Evolutionary conservation across 2,329 filamentous ascomycete genomes (phyloP).

Genomic region (Thelonectria blattea): DNA sequence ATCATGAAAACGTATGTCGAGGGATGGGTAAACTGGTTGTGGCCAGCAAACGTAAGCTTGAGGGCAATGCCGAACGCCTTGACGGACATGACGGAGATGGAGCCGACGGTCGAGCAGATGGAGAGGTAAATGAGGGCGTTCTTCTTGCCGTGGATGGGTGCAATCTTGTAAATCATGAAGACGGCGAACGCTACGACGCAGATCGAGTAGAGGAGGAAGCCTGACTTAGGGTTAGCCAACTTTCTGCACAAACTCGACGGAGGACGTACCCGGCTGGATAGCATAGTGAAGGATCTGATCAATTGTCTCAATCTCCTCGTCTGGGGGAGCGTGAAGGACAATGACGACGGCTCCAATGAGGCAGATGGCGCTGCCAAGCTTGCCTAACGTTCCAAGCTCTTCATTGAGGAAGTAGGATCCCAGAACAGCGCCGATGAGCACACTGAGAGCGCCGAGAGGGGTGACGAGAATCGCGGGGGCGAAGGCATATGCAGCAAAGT

Average conservation of each 20-base stretch:
- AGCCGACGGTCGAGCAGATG: slow-evolving; percentile 96
- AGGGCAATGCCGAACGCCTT: slow-evolving; percentile 98
- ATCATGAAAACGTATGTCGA: slow-evolving; percentile 99
- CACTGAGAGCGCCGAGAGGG: slow-evolving; percentile 89
- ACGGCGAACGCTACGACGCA: slow-evolving; percentile 82
- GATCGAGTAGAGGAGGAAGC: slow-evolving; percentile 86
- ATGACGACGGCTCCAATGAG: slow-evolving; percentile 97
- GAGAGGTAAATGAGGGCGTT: slow-evolving; percentile 97
- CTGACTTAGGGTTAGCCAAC: slow-evolving; percentile 51
- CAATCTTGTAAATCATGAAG: slow-evolving; percentile 96
- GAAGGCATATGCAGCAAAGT: slow-evolving; percentile 98
- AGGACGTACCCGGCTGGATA: slow-evolving; percentile 77
- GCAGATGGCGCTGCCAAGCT: slow-evolving; percentile 94
- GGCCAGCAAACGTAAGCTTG: slow-evolving; percentile 89
- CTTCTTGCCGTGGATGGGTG: slow-evolving; percentile 87
- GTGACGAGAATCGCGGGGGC: slow-evolving; percentile 98
- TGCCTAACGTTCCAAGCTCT: slow-evolving; percentile 86
- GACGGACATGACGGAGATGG: slow-evolving; percentile 97
- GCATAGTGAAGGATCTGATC: slow-evolving; percentile 92
- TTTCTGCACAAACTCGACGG: too few species aligned
- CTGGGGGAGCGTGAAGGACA: slow-evolving; percentile 93
- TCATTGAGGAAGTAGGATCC: slow-evolving; percentile 95
- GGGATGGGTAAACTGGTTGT: slow-evolving; percentile 94
- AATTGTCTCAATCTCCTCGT: slow-evolving; percentile 88
- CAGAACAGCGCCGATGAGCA: slow-evolving; percentile 91